Evolutionary conservation across 1,284 basidiomycete species (phyloP).

Genomic region (Psilocybe mexicana): DNA sequence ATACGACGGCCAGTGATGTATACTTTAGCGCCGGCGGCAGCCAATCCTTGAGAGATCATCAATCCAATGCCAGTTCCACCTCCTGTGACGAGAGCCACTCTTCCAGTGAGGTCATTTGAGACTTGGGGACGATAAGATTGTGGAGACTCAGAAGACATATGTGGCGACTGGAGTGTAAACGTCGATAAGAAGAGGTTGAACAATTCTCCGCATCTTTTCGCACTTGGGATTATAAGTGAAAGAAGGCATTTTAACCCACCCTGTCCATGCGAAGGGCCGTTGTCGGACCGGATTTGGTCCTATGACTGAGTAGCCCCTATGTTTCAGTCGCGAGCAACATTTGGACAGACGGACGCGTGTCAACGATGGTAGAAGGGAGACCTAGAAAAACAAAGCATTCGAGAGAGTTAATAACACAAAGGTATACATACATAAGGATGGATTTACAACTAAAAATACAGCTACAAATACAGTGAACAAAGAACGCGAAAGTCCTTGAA

Average conservation of each 20-base stretch:
- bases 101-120: conserved; percentile 60
- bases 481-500: background rate
- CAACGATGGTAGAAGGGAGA: too few relatives aligned
- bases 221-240: background rate
- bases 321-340: too few relatives aligned
- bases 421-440: too few relatives aligned
- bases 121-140: conserved; percentile 36
- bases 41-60: conserved; percentile 75
- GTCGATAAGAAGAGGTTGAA: background rate
- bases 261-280: too few relatives aligned
- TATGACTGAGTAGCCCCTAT: background rate
- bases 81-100: conserved; percentile 75
- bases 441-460: too few relatives aligned
- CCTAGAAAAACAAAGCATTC: too few relatives aligned
- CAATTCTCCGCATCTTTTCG: background rate
- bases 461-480: background rate
- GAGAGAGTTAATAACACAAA: too few relatives aligned
- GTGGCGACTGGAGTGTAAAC: background rate
- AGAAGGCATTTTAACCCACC: too few relatives aligned
- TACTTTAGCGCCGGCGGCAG: conserved; percentile 77
- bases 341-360: too few relatives aligned
- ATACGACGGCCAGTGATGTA: conserved; percentile 75
- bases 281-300: background rate
- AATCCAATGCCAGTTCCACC: conserved; percentile 81
- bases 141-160: conserved; percentile 16